Conservation (phyloP, 2,329 filamentous ascomycete genomes). For the Fusarium temperatum region DNA sequence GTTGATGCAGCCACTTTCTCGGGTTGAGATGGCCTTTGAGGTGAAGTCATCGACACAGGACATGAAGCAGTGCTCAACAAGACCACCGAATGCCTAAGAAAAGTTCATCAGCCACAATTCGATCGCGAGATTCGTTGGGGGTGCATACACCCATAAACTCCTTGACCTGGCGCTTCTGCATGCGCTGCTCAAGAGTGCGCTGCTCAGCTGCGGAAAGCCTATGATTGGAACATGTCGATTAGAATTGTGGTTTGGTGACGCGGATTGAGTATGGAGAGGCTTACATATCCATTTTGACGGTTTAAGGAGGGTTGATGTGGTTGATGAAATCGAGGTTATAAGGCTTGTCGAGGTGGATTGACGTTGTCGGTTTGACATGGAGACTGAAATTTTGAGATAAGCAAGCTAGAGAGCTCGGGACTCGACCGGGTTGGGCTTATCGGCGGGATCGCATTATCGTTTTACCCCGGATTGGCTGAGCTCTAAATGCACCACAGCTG, state of each 20-base stretch:
- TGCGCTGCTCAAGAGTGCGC: slow-evolving; percentile 90
- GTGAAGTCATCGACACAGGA: slow-evolving; percentile 99
- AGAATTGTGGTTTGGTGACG: not conserved
- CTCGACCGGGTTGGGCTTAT: slow-evolving; percentile 35
- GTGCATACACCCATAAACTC: slow-evolving; percentile 93
- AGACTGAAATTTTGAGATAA: slow-evolving; percentile 46
- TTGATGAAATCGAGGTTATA: slow-evolving; percentile 10
- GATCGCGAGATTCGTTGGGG: not conserved
- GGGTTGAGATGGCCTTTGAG: slow-evolving; percentile 88
- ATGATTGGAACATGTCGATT: slow-evolving; percentile 27
- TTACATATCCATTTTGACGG: slow-evolving; percentile 46
- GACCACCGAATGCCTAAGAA: slow-evolving; percentile 48
- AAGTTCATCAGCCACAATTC: not conserved
- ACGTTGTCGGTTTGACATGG: slow-evolving; percentile 24
- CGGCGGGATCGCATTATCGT: slow-evolving; percentile 46
- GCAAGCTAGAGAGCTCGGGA: slow-evolving; percentile 14
- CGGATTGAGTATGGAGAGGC: not conserved
- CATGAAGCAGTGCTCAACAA: slow-evolving; percentile 89
- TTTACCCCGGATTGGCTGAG: slow-evolving; percentile 37
- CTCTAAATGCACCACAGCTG: not conserved
- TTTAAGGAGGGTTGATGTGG: slow-evolving; percentile 4
- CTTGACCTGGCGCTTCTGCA: slow-evolving; percentile 98
- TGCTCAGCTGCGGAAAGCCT: slow-evolving; percentile 81
- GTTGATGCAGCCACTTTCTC: slow-evolving; percentile 91
- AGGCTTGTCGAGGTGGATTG: slow-evolving; percentile 20